Conservation (phyloP, 169 alveolate species). For the Plasmodium yoelii region DNA sequence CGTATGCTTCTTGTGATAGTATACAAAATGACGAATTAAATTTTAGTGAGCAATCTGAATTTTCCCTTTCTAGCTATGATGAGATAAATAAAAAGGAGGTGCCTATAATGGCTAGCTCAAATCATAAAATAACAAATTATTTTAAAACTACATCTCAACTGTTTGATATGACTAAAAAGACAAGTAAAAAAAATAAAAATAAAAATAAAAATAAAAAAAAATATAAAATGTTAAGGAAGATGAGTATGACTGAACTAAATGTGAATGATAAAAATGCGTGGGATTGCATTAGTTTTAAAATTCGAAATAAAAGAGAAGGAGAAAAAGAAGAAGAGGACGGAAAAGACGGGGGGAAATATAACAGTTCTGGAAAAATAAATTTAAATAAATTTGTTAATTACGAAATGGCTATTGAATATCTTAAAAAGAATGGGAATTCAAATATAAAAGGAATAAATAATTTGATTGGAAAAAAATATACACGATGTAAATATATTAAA, state of each 20-base stretch:
- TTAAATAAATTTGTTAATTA: background rate
- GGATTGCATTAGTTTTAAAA: conserved; percentile 42
- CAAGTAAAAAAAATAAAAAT: background rate
- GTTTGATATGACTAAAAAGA: background rate
- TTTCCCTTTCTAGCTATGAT: conserved; percentile 32
- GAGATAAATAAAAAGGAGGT: background rate
- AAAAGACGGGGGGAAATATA: background rate
- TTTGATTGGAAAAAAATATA: background rate
- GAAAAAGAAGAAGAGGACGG: background rate
- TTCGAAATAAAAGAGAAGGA: conserved; percentile 2
- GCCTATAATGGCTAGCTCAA: background rate
- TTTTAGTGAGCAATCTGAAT: conserved; percentile 39
- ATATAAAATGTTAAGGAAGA: background rate
- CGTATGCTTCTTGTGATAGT: background rate
- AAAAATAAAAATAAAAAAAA: background rate
- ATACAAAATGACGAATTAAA: conserved; percentile 25
- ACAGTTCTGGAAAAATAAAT: background rate
- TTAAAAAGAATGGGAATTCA: background rate
- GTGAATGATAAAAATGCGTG: conserved; percentile 48
- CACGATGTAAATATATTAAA: conserved; percentile 31
- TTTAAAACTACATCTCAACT: background rate
- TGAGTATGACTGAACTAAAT: conserved; percentile 48
- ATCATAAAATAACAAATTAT: background rate
- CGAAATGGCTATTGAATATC: conserved; percentile 3
- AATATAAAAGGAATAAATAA: background rate